Conservation (phyloP, 2,329 filamentous ascomycete genomes). For the Aspergillus sclerotialis region DNA sequence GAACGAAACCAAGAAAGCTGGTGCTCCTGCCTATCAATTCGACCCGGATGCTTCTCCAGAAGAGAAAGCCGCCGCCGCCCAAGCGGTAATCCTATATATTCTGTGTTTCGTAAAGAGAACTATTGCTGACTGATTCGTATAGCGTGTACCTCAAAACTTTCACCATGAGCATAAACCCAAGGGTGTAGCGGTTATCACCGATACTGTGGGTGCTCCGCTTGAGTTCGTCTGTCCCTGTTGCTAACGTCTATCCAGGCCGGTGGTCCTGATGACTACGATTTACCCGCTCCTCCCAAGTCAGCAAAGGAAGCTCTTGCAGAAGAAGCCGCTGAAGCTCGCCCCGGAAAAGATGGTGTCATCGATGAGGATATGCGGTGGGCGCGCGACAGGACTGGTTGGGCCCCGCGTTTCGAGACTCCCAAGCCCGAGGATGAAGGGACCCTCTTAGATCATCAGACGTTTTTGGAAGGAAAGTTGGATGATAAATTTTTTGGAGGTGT, state of each 20-base stretch:
- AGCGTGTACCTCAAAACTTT: conserved; percentile 60
- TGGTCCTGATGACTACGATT: conserved; percentile 61
- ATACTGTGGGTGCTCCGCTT: conserved; percentile 60
- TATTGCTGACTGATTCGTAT: conserved; percentile 9
- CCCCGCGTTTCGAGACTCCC: conserved; percentile 66
- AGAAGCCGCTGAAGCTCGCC: conserved; percentile 48
- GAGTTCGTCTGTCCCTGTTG: too few species aligned
- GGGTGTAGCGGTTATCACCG: conserved; percentile 58
- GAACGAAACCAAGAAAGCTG: conserved; percentile 69
- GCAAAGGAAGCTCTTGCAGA: conserved; percentile 39
- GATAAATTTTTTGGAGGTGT: conserved; percentile 85
- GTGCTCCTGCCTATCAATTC: conserved; percentile 75
- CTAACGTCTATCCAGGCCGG: too few species aligned
- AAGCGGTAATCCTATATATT: conserved; percentile 52
- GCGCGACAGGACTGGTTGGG: conserved; percentile 70
- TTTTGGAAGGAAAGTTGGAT: conserved; percentile 73
- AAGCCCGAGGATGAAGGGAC: conserved; percentile 52
- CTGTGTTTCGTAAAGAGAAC: not conserved
- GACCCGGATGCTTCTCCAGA: conserved; percentile 76
- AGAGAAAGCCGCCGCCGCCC: conserved; percentile 74
- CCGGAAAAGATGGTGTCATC: conserved; percentile 44
- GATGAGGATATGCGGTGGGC: conserved; percentile 50
- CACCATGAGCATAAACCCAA: conserved; percentile 43
- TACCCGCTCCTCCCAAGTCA: conserved; percentile 68
- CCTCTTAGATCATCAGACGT: conserved; percentile 79